Conservation (phyloP, 2,329 filamentous ascomycete species). For the Blumeriella jaapii region DNA sequence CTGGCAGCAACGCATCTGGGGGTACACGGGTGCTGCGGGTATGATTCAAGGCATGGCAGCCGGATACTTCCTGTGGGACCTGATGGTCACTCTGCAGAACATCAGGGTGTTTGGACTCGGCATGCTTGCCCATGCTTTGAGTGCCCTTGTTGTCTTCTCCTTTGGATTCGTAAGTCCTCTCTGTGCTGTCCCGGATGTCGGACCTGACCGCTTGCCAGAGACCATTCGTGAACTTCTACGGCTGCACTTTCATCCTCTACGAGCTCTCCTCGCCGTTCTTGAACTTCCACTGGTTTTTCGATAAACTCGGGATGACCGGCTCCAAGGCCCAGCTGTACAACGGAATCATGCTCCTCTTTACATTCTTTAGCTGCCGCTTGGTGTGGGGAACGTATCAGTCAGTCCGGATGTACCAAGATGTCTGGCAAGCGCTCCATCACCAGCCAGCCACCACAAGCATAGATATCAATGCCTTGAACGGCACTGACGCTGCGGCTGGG, state of each 20-base stretch:
- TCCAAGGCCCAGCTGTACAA: constrained; percentile 65
- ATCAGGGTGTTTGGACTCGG: constrained; percentile 49
- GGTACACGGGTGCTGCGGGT: constrained; percentile 60
- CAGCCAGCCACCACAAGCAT: constrained; percentile 27
- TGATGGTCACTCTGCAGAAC: constrained; percentile 56
- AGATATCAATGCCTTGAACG: constrained; percentile 26
- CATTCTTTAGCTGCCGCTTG: constrained; percentile 67
- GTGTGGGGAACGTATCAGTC: constrained; percentile 69
- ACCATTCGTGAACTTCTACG: constrained; percentile 78
- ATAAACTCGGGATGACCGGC: constrained; percentile 74
- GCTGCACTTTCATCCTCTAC: constrained; percentile 71
- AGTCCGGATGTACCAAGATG: constrained; percentile 55
- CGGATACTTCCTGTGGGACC: constrained; percentile 79
- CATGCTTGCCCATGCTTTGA: constrained; percentile 63
- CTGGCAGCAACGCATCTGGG: constrained; percentile 60
- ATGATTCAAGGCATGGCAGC: constrained; percentile 66
- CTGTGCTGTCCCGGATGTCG: constrained; percentile 4
- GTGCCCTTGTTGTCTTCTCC: constrained; percentile 61
- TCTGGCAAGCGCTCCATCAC: constrained; percentile 47
- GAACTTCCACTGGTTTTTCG: constrained; percentile 87
- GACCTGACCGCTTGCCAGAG: constrained; percentile 38
- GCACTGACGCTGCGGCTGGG: constrained; percentile 26
- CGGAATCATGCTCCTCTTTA: constrained; percentile 57
- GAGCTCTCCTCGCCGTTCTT: constrained; percentile 77
- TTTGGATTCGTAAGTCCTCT: constrained; percentile 62